phyloP scores from a whole-genome alignment of 257 asterid genomes.

The Scutellaria barbata region DNA sequence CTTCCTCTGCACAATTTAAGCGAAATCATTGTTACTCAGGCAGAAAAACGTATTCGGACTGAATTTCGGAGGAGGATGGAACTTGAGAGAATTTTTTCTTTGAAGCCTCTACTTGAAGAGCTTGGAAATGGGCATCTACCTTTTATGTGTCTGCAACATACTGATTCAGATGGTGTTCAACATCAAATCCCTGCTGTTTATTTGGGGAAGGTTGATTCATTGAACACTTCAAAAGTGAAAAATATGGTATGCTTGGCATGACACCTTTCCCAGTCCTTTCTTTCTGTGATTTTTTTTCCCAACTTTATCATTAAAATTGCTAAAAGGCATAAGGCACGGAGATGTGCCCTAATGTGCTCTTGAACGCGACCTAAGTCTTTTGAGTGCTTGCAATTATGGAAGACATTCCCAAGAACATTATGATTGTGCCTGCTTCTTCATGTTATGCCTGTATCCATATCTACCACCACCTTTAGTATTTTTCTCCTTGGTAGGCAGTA shows the following conservation, averaged over 20 bases:
- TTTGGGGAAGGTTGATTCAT: constrained; percentile 78
- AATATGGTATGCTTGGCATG: constrained; percentile 57
- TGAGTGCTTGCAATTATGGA: too few relatives aligned
- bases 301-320: constrained; percentile 13
- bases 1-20: constrained; percentile 27
- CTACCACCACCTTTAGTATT: too few relatives aligned
- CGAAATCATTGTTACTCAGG: constrained; percentile 50
- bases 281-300: neutral
- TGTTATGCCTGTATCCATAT: too few relatives aligned
- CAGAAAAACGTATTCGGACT: constrained; percentile 75
- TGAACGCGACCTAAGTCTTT: too few relatives aligned
- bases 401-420: too few relatives aligned
- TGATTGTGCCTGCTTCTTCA: too few relatives aligned
- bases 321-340: neutral
- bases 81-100: constrained; percentile 69
- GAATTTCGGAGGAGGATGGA: constrained; percentile 81
- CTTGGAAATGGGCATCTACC: constrained; percentile 79
- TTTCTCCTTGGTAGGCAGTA: too few relatives aligned
- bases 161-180: constrained; percentile 73
- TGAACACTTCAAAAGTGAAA: constrained; percentile 67
- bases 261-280: constrained; percentile 24
- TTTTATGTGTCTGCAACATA: constrained; percentile 79
- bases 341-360: constrained; percentile 7
- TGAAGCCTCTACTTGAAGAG: constrained; percentile 77
- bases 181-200: constrained; percentile 86